Base-by-base conservation (phyloP, 2,329 filamentous ascomycete genomes). In the Cercospora citrullina region DNA sequence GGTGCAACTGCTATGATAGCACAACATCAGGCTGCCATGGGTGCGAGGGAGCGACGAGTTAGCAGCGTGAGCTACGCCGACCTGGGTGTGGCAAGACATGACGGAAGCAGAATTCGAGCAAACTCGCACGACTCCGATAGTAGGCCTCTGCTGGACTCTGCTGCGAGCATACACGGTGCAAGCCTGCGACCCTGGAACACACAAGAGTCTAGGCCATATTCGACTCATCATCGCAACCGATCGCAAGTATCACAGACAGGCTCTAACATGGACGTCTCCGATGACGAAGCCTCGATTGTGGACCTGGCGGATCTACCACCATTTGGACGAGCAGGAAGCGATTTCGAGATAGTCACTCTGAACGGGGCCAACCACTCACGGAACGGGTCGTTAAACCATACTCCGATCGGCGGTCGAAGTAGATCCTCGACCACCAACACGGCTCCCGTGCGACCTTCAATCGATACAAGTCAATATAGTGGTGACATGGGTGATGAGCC, bases 1-100 rank as follows among this genome's bases (percentile, higher is more conserved):
- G 78, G 81, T 2, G 81, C 80, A 65, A 65, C 79, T 39, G 79
- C 82, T 71, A 81, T 84, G 69, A 85, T 85, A n/a, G 83, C 84
- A 12, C 84, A 91, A 53, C 86, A 89, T 31, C 87, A 88, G 12
- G 80, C 88, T 39, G 84, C 85, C 14, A 83, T 84, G 69, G 58
- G 58, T 33, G 60, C 45, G 39, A 85, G 91, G 18, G 87, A 90
- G 66, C 85, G 90, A 28, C 85, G 90, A 16, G 88, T 93, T 3
- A 91, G 90, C 55, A 90, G 88, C 65, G 92, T 95, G 18, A 88
- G 89, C 53, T 95, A 95, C 73, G 90, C 86, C 9, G 90, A 92
- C 51, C 79, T 95, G 4, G 92, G 92, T 36, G 86, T 94, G 14
- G 91, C 90, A 0, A 84, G 90, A 55, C 91, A 91, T 74, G 92